A percentile compares a stretch with the other conserved stretches of the same genome.
Evolutionary conservation across 257 asterid genomes (phyloP).

Genomic region (Gentiana macrophylla): DNA sequence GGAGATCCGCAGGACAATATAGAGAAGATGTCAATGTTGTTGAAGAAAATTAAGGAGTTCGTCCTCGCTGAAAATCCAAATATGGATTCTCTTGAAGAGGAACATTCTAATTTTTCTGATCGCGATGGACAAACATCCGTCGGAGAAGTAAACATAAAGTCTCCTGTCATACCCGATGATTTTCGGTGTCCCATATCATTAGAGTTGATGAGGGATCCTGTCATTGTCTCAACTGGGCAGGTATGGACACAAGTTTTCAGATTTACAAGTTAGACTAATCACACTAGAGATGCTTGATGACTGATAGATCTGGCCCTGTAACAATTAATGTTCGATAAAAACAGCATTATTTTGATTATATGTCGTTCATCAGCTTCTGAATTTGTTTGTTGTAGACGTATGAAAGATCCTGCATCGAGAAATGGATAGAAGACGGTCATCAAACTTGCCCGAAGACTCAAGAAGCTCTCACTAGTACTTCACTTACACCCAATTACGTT

Average conservation of each 20-base stretch:
- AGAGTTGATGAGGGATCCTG: constrained; percentile 96
- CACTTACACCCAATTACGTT: constrained; percentile 86
- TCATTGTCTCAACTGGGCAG: constrained; percentile 98
- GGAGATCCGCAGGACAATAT: constrained; percentile 85
- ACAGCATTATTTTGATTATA: not conserved
- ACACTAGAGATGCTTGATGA: not conserved
- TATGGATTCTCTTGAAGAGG: constrained; percentile 29
- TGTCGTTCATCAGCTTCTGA: not conserved
- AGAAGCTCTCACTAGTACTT: constrained; percentile 56
- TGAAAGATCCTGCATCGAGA: constrained; percentile 79
- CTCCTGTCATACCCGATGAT: constrained; percentile 84
- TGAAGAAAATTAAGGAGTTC: constrained; percentile 86
- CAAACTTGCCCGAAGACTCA: constrained; percentile 92
- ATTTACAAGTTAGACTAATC: not conserved
- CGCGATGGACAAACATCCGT: constrained; percentile 34
- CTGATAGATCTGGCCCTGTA: not conserved
- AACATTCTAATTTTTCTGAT: constrained; percentile 40
- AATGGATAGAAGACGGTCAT: constrained; percentile 90
- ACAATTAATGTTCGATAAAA: not conserved
- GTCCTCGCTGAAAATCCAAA: constrained; percentile 76
- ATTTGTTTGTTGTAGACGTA: constrained; percentile 50
- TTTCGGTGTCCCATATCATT: constrained; percentile 95
- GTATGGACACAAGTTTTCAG: constrained; percentile 24
- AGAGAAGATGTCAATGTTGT: constrained; percentile 86
- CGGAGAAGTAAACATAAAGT: constrained; percentile 29